Evolutionary conservation across 2,329 filamentous ascomycete species (phyloP).

Genomic region (Fonsecaea erecta): DNA sequence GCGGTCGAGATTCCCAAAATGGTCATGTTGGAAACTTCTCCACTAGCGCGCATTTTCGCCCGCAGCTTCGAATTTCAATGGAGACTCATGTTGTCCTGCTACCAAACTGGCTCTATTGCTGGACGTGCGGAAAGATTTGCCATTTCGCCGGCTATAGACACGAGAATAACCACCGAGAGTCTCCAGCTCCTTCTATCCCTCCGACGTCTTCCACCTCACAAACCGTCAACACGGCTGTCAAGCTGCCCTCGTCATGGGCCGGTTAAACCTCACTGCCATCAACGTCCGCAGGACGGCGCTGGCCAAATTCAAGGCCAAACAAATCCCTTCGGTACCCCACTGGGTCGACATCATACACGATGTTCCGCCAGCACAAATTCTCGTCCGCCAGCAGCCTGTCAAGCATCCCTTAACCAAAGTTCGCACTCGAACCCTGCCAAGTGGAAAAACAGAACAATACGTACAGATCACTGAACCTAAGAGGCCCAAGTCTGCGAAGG

Average conservation of each 20-base stretch:
- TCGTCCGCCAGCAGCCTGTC: slow-evolving; percentile 62
- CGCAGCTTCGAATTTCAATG: slow-evolving; percentile 18
- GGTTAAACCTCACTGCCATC: slow-evolving; percentile 53
- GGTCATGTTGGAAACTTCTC: slow-evolving; percentile 4
- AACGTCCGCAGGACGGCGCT: slow-evolving; percentile 52
- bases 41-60: slow-evolving; percentile 27
- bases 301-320: slow-evolving; percentile 44
- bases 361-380: slow-evolving; percentile 64
- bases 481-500: slow-evolving; percentile 57
- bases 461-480: slow-evolving; percentile 27
- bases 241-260: slow-evolving; percentile 47
- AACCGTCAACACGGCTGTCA: background rate
- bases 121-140: background rate
- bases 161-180: background rate
- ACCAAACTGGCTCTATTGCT: background rate
- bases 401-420: slow-evolving; percentile 50
- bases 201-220: background rate
- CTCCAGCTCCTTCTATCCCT: background rate
- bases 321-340: slow-evolving; percentile 44
- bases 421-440: slow-evolving; percentile 43
- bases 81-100: background rate
- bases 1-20: slow-evolving; percentile 11
- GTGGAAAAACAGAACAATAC: slow-evolving; percentile 33
- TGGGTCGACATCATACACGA: slow-evolving; percentile 64
- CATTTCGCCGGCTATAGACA: background rate